A percentile compares a stretch with the other conserved stretches of the same genome.
Evolutionary conservation across 2,329 filamentous ascomycete genomes (phyloP).

Genomic region (Aspergillus sp.): DNA sequence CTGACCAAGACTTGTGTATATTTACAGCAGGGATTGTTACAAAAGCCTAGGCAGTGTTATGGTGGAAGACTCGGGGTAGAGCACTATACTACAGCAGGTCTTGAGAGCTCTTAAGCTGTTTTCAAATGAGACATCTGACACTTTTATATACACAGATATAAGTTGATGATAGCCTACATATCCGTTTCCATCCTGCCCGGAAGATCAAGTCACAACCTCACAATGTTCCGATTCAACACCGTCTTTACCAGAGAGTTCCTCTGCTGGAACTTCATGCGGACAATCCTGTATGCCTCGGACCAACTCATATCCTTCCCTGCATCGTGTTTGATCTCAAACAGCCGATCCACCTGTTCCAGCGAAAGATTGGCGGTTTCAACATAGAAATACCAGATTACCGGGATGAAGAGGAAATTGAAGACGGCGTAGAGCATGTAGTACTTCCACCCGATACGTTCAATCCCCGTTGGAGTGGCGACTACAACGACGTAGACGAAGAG

Average conservation of each 20-base stretch:
- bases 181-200: too few species aligned
- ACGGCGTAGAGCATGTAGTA: conserved; percentile 50
- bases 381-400: conserved; percentile 22
- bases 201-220: not conserved
- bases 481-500: conserved; percentile 12
- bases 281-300: conserved; percentile 3
- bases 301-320: conserved; percentile 4
- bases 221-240: not conserved
- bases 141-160: too few species aligned
- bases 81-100: too few species aligned
- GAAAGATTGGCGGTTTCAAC: conserved; percentile 28
- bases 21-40: too few species aligned
- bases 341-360: conserved; percentile 37
- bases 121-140: too few species aligned
- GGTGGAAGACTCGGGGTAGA: too few species aligned
- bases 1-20: too few species aligned
- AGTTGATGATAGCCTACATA: too few species aligned
- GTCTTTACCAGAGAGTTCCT: not conserved
- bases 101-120: too few species aligned
- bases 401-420: conserved; percentile 19
- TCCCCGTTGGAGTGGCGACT: conserved; percentile 14
- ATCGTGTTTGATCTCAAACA: conserved; percentile 23
- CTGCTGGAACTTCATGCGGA: conserved; percentile 2
- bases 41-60: too few species aligned
- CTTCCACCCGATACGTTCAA: conserved; percentile 45